Evolutionary conservation across 768 basidiomycete genomes (phyloP).

Genomic region (Cystofilobasidium bisporidii): DNA sequence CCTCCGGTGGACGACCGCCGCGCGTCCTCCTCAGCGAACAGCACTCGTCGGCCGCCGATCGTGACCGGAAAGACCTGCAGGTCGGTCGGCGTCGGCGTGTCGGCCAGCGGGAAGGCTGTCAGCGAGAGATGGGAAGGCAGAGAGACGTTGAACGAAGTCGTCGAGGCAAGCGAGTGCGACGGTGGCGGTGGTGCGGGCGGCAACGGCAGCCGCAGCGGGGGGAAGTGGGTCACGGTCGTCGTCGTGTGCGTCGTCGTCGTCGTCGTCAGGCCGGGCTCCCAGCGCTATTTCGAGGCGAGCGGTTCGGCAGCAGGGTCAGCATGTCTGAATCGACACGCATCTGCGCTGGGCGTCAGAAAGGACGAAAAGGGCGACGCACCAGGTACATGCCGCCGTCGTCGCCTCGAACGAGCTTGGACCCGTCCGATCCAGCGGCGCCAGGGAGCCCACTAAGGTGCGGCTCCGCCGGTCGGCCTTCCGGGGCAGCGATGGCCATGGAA

Average conservation of each 20-base stretch:
- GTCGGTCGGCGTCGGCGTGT: conserved; percentile 22
- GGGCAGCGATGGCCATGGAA: too few relatives aligned
- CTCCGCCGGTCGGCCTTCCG: too few relatives aligned
- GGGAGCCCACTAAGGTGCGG: too few relatives aligned
- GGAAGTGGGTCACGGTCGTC: conserved; percentile 25
- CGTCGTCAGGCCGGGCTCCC: conserved; percentile 26
- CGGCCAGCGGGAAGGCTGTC: conserved; percentile 19
- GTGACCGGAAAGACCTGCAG: conserved; percentile 20
- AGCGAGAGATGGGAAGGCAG: conserved; percentile 24
- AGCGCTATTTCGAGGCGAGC: conserved; percentile 6
- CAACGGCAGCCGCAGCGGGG: conserved; percentile 22
- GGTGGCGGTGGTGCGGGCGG: neutral
- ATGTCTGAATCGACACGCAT: too few relatives aligned
- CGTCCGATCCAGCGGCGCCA: neutral
- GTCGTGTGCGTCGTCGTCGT: conserved; percentile 27
- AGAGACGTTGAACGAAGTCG: conserved; percentile 6
- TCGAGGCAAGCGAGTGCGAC: neutral
- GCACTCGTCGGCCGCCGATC: conserved; percentile 20
- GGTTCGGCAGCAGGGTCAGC: neutral
- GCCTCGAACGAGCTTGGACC: conserved; percentile 17
- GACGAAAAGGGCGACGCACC: conserved; percentile 6
- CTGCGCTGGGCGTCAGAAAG: too few relatives aligned
- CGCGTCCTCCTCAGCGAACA: conserved; percentile 23
- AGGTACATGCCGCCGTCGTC: conserved; percentile 26
- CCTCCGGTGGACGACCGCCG: too few relatives aligned